Percentiles rank a stretch among this genome's conserved stretches.
These are phyloP conservation scores for Monosporozyma yasuniensis DNA, from an alignment of 805 yeast species.

Conservation along the genomic window DNA sequence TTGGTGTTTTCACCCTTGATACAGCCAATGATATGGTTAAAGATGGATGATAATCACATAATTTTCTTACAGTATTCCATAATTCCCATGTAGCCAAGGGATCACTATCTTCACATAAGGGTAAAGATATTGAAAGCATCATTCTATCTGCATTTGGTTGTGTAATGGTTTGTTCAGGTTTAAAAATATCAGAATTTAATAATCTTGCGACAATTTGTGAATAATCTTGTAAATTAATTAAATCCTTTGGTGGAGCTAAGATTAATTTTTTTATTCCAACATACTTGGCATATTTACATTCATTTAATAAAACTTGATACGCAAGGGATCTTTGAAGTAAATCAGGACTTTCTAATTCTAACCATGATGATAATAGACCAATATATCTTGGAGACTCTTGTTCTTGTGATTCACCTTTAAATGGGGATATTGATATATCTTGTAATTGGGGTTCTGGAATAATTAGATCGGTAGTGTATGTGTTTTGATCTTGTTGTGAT, in stretches of 20 bases:
- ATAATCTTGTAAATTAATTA: constrained; percentile 42
- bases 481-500: background rate
- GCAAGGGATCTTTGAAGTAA: constrained; percentile 43
- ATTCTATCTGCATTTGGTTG: constrained; percentile 20
- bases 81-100: constrained; percentile 61
- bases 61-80: constrained; percentile 57
- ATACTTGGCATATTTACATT: constrained; percentile 48
- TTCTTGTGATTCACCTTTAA: constrained; percentile 4
- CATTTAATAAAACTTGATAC: constrained; percentile 48
- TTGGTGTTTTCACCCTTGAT: constrained; percentile 51
- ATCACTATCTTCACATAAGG: constrained; percentile 44
- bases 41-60: constrained; percentile 45
- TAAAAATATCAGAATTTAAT: constrained; percentile 15
- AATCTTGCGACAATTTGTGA: constrained; percentile 35
- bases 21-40: constrained; percentile 68
- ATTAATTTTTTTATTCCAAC: constrained; percentile 49
- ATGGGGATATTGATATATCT: constrained; percentile 28
- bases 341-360: constrained; percentile 54
- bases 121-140: constrained; percentile 40
- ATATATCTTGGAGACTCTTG: constrained; percentile 31
- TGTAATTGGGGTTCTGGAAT: constrained; percentile 28
- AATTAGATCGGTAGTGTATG: constrained; percentile 8
- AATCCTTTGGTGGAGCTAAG: constrained; percentile 55
- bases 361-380: constrained; percentile 59
- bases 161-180: constrained; percentile 6